Conservation (phyloP, 257 asterid genomes). For the Ballota nigra region DNA sequence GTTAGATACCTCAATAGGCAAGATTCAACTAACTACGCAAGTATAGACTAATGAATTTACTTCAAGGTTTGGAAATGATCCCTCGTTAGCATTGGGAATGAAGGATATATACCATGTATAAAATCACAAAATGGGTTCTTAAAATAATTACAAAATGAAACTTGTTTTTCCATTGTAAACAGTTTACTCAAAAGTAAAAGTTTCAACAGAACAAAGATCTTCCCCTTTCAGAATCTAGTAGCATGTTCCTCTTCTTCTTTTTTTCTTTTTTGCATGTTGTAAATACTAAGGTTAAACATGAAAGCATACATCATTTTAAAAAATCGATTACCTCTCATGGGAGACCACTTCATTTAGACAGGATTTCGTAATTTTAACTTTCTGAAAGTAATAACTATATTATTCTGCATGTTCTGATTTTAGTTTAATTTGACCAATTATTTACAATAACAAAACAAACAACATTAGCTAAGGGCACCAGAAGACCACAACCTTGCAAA, state of each 20-base stretch:
- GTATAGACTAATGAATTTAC: background rate
- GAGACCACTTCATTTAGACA: background rate
- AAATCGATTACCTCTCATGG: background rate
- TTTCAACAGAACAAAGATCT: too few relatives aligned
- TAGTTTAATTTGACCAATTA: constrained; percentile 6
- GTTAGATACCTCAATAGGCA: too few relatives aligned
- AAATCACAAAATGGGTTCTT: too few relatives aligned
- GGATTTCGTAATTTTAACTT: background rate
- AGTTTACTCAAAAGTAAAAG: too few relatives aligned
- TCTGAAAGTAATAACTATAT: background rate
- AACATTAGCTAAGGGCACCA: background rate
- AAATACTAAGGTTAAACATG: too few relatives aligned
- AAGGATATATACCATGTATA: too few relatives aligned
- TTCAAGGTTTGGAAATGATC: background rate
- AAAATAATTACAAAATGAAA: background rate
- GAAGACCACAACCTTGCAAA: background rate
- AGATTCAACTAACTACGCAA: background rate
- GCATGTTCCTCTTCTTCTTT: too few relatives aligned
- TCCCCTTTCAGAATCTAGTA: too few relatives aligned
- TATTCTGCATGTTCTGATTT: constrained; percentile 1
- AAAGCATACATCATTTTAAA: background rate
- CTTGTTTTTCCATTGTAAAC: background rate
- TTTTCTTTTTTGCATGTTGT: too few relatives aligned
- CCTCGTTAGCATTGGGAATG: too few relatives aligned
- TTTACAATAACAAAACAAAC: background rate